A percentile compares a stretch with the other conserved stretches of the same genome.
phyloP scores from a whole-genome alignment of 2,329 filamentous ascomycete species.

The Calonectria hawksworthii region DNA sequence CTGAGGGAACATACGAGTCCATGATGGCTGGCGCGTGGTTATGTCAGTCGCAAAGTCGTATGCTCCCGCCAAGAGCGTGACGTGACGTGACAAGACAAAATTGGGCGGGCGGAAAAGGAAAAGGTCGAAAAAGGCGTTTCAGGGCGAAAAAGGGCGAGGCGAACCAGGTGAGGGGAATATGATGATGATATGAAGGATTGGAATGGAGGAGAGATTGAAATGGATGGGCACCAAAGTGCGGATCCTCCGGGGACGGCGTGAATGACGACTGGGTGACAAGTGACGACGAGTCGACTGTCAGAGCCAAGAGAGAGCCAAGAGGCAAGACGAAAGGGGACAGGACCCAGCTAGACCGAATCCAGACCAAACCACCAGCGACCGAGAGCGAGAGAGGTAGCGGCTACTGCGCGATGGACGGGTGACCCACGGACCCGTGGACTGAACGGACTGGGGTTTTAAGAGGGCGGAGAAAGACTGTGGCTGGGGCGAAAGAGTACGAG shows the following conservation, averaged over 20 bases:
- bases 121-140: conserved; percentile 13
- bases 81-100: conserved; percentile 39
- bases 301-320: conserved; percentile 19
- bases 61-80: conserved; percentile 45
- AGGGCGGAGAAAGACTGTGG: conserved; percentile 28
- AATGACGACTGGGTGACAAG: conserved; percentile 22
- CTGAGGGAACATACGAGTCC: conserved; percentile 49
- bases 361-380: conserved; percentile 11
- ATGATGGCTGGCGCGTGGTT: conserved; percentile 42
- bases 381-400: conserved; percentile 12
- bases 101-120: conserved; percentile 20
- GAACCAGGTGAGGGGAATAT: not conserved
- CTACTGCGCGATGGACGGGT: conserved; percentile 27
- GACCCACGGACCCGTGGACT: conserved; percentile 17
- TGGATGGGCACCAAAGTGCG: conserved; percentile 23
- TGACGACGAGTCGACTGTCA: conserved; percentile 13
- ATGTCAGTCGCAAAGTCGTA: conserved; percentile 43
- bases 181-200: conserved; percentile 8
- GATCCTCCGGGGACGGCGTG: conserved; percentile 31
- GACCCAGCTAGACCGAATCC: conserved; percentile 11
- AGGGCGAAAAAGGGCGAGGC: not conserved
- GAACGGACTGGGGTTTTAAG: conserved; percentile 23
- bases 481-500: conserved; percentile 26
- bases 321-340: conserved; percentile 1
- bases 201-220: conserved; percentile 15